Conservation (phyloP, 2,329 filamentous ascomycete genomes). For the Botrytis pseudocinerea region DNA sequence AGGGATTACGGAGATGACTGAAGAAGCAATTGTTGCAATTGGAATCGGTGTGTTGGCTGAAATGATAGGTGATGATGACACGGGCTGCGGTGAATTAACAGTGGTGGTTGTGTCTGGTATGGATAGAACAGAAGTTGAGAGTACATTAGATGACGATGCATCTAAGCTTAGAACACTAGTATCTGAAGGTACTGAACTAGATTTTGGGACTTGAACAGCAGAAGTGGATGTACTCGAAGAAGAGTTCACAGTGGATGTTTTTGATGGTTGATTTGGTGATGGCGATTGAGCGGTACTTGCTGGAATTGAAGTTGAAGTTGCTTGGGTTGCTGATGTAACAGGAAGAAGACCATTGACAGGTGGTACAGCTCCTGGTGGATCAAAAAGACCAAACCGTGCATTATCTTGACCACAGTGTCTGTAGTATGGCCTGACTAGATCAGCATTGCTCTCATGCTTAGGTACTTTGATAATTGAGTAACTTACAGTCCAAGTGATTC, state of each 20-base stretch:
- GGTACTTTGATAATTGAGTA: not conserved
- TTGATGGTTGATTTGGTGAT: constrained; percentile 25
- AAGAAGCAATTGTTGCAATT: constrained; percentile 28
- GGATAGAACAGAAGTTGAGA: not conserved
- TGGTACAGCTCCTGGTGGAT: constrained; percentile 45
- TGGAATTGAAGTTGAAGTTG: constrained; percentile 27
- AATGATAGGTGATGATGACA: not conserved
- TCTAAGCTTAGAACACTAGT: not conserved
- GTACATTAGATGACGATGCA: not conserved
- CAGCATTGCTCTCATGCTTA: too few species aligned
- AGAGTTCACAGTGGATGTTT: constrained; percentile 5
- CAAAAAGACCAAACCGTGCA: constrained; percentile 44
- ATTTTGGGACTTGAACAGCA: not conserved
- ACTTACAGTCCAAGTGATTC: constrained; percentile 31
- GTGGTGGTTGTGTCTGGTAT: constrained; percentile 7
- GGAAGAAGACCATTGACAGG: constrained; percentile 37
- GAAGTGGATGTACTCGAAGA: not conserved
- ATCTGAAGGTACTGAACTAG: not conserved
- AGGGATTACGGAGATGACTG: constrained; percentile 26
- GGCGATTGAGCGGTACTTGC: constrained; percentile 28
- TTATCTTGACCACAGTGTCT: constrained; percentile 43
- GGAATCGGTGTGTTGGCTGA: constrained; percentile 25
- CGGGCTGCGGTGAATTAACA: not conserved
- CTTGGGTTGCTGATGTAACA: constrained; percentile 29
- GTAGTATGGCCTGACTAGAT: constrained; percentile 36